Evolutionary conservation across 805 yeast genomes (phyloP).

Genomic region (Cyberlindnera petersonii): DNA sequence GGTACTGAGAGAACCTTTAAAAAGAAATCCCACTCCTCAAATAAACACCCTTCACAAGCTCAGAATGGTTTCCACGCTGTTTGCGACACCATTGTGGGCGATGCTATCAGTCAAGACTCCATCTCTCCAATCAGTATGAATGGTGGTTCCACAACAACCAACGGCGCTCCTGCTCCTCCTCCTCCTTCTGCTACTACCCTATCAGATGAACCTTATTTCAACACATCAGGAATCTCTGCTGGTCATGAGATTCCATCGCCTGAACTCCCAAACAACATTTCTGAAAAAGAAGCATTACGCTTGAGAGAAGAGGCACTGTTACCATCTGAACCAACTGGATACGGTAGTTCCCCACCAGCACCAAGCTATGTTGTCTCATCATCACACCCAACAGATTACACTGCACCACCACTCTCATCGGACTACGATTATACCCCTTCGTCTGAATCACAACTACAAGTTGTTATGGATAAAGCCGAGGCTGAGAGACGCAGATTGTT

Average conservation of each 20-base stretch:
- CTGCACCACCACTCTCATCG: conserved; percentile 7
- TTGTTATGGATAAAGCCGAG: conserved; percentile 36
- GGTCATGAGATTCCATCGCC: conserved; percentile 13
- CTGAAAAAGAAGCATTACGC: conserved; percentile 57
- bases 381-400: conserved; percentile 2
- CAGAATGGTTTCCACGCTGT: not conserved
- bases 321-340: conserved; percentile 51
- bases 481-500: conserved; percentile 35
- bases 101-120: conserved; percentile 22
- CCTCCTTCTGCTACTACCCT: too few species aligned
- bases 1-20: conserved; percentile 61
- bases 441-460: not conserved
- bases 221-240: conserved; percentile 5
- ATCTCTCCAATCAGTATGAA: conserved; percentile 26
- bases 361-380: conserved; percentile 20
- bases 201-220: not conserved
- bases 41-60: too few species aligned
- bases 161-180: too few species aligned
- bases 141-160: conserved; percentile 2
- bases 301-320: conserved; percentile 54
- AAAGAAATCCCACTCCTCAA: too few species aligned
- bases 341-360: conserved; percentile 13
- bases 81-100: conserved; percentile 8
- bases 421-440: not conserved
- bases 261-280: conserved; percentile 19